A percentile compares a stretch with the other conserved stretches of the same genome.
Evolutionary conservation across 140 eudicot genomes (phyloP).

Genomic region (Erigeron philadelphicus): DNA sequence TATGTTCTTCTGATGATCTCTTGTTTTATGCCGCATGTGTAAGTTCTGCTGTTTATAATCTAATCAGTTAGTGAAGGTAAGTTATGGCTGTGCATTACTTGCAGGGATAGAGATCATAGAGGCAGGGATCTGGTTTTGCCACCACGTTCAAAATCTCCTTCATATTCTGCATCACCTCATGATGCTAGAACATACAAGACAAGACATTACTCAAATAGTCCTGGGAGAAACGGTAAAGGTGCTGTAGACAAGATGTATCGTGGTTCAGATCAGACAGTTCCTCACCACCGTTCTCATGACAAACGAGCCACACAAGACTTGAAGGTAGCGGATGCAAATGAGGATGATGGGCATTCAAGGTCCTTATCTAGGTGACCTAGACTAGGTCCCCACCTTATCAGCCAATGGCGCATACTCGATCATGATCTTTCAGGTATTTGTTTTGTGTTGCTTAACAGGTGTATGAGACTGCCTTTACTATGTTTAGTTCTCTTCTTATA

Average conservation of each 20-base stretch:
- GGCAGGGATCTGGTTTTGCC: conserved; percentile 27
- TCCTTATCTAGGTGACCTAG: conserved; percentile 15
- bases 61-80: conserved; percentile 7
- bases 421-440: conserved; percentile 34
- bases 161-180: conserved; percentile 38
- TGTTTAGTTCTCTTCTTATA: not conserved
- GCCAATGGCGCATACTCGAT: conserved; percentile 17
- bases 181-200: conserved; percentile 30
- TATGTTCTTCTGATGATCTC: not conserved
- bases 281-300: conserved; percentile 23
- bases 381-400: conserved; percentile 28
- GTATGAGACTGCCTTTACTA: not conserved
- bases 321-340: conserved; percentile 28
- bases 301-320: conserved; percentile 25
- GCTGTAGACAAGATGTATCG: conserved; percentile 11
- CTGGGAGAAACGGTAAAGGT: conserved; percentile 31
- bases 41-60: not conserved
- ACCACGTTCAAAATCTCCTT: conserved; percentile 31
- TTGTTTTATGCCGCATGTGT: not conserved
- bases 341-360: conserved; percentile 28
- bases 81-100: conserved; percentile 15
- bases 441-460: not conserved
- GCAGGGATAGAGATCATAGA: conserved; percentile 36
- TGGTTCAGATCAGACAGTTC: conserved; percentile 27
- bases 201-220: conserved; percentile 29